Evolutionary conservation across 2,329 filamentous ascomycete genomes (phyloP).

Genomic region (Nemania serpens): DNA sequence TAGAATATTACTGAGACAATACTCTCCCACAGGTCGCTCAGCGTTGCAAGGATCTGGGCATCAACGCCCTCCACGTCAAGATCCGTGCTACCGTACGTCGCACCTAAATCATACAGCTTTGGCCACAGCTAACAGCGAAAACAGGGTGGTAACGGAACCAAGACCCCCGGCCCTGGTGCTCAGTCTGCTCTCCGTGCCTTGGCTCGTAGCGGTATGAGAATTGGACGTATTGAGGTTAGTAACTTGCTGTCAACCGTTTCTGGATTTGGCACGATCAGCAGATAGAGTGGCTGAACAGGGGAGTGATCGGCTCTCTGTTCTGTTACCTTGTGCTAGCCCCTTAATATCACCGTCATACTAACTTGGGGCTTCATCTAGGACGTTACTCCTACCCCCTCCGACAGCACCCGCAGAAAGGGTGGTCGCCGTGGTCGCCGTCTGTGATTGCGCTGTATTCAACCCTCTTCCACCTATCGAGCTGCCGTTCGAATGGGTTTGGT

Average conservation of each 20-base stretch:
- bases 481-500: conserved; percentile 37
- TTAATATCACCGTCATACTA: not conserved
- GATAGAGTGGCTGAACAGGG: not conserved
- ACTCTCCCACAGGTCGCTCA: conserved; percentile 55
- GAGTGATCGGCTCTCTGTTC: not conserved
- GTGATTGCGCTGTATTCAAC: conserved; percentile 60
- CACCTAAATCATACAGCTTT: conserved; percentile 33
- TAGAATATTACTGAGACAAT: not conserved
- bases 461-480: conserved; percentile 36
- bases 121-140: conserved; percentile 5
- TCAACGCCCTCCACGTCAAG: conserved; percentile 99
- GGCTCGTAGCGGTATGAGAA: conserved; percentile 99
- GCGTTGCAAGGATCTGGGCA: conserved; percentile 74
- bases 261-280: not conserved
- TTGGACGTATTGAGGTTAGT: conserved; percentile 83
- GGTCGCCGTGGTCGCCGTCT: conserved; percentile 99
- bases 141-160: conserved; percentile 87
- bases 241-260: not conserved
- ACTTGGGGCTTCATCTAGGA: conserved; percentile 54
- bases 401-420: conserved; percentile 99
- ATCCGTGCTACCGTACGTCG: conserved; percentile 98
- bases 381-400: conserved; percentile 97
- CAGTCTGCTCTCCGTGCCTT: conserved; percentile 99
- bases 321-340: not conserved
- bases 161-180: conserved; percentile 98